Conservation (phyloP, 441 rosid genomes). For the Gossypium davidsonii region DNA sequence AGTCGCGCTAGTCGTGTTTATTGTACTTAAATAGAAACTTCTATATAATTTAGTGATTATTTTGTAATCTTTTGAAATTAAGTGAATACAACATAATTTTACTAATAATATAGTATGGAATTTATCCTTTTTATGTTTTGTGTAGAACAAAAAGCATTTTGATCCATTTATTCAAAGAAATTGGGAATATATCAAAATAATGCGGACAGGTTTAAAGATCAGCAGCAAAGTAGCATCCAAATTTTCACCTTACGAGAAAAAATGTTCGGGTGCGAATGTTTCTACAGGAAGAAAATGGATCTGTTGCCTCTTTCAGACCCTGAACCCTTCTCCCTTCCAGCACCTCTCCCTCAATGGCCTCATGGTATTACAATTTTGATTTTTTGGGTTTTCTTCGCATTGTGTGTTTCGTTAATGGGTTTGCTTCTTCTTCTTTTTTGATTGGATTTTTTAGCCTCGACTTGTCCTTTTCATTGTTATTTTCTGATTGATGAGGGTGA, state of each 20-base stretch:
- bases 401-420: neutral
- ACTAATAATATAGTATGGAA: no score
- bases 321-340: constrained; percentile 46
- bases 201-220: neutral
- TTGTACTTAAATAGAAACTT: no score
- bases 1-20: rapidly evolving
- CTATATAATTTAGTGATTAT: no score
- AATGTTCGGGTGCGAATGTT: constrained; percentile 50
- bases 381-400: neutral
- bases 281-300: constrained; percentile 28
- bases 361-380: constrained; percentile 28
- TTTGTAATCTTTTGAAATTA: no score
- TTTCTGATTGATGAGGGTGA: constrained; percentile 5
- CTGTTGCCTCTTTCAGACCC: constrained; percentile 28
- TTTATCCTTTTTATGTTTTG: no score
- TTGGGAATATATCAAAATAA: neutral
- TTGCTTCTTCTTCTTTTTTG: neutral
- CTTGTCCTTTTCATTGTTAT: neutral
- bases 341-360: constrained; percentile 62
- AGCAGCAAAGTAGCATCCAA: neutral
- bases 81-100: no score
- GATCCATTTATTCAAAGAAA: neutral
- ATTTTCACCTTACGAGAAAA: neutral
- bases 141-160: neutral
- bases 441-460: neutral